These are phyloP conservation scores for Xylariaceae sp. DNA, from an alignment of 2,329 filamentous ascomycete genomes.

Conservation along the genomic window DNA sequence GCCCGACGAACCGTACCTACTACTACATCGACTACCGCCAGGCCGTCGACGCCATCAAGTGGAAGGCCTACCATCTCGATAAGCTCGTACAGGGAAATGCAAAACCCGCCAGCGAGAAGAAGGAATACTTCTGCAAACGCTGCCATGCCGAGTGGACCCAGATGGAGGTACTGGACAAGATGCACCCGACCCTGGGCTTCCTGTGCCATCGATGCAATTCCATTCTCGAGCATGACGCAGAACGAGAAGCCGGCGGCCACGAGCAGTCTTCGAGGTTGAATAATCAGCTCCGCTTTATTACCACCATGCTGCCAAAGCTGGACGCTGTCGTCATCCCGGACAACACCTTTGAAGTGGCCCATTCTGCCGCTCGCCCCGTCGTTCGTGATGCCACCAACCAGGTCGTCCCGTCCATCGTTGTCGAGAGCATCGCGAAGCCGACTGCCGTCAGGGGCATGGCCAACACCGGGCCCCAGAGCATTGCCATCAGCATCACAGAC, in stretches of 20 bases:
- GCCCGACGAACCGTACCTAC: constrained; percentile 81
- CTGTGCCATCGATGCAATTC: constrained; percentile 71
- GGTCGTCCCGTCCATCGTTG: constrained; percentile 49
- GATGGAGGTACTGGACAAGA: constrained; percentile 78
- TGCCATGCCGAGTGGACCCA: constrained; percentile 84
- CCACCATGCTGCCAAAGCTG: constrained; percentile 67
- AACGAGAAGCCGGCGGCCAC: constrained; percentile 61
- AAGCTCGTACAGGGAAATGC: constrained; percentile 81
- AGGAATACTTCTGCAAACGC: constrained; percentile 78
- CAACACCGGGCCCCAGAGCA: constrained; percentile 59
- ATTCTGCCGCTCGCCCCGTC: constrained; percentile 55
- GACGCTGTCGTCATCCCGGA: constrained; percentile 68
- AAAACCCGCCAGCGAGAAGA: constrained; percentile 74
- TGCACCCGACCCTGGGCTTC: constrained; percentile 60
- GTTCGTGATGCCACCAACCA: constrained; percentile 61
- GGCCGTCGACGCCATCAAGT: constrained; percentile 94
- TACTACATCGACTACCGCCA: constrained; percentile 96
- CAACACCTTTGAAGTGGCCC: constrained; percentile 64
- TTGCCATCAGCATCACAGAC: constrained; percentile 62
- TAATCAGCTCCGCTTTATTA: constrained; percentile 71
- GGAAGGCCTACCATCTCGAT: constrained; percentile 79
- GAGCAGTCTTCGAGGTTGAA: constrained; percentile 70
- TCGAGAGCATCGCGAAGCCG: constrained; percentile 47
- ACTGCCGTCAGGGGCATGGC: constrained; percentile 63
- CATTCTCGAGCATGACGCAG: constrained; percentile 56